Conservation (phyloP, 2,329 filamentous ascomycete genomes). For the Sclerotinia glacialis region DNA sequence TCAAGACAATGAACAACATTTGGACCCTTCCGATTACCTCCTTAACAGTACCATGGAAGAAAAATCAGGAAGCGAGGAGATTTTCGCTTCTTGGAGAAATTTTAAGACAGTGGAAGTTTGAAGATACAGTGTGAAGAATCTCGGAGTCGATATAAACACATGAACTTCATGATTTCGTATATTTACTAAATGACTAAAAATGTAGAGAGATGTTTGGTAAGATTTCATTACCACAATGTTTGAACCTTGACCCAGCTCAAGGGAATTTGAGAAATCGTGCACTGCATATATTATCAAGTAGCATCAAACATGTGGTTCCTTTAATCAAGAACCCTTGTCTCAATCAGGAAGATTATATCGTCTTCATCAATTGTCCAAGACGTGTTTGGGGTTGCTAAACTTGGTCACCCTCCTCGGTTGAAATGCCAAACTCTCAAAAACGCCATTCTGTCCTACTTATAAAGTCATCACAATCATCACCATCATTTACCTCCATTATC, state of each 20-base stretch:
- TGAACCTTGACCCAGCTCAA: neutral
- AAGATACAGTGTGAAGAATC: neutral
- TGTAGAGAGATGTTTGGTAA: neutral
- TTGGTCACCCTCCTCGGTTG: neutral
- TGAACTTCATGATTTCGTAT: neutral
- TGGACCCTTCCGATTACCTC: neutral
- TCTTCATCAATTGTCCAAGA: neutral
- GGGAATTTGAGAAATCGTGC: neutral
- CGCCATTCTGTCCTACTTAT: neutral
- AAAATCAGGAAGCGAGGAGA: neutral
- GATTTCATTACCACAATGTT: neutral
- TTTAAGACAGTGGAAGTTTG: neutral
- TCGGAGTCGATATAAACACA: neutral
- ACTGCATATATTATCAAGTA: neutral
- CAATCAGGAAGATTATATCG: neutral
- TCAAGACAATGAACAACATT: too few species aligned
- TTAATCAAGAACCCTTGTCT: neutral
- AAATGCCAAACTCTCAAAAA: neutral
- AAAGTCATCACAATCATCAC: neutral
- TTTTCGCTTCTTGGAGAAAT: neutral
- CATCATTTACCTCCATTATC: neutral
- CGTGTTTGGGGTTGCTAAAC: neutral
- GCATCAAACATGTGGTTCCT: neutral
- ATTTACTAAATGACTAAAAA: neutral
- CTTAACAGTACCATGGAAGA: neutral